Evolutionary conservation across 306 rosid genomes (phyloP).

Genomic region (Crataegus laevigata): DNA sequence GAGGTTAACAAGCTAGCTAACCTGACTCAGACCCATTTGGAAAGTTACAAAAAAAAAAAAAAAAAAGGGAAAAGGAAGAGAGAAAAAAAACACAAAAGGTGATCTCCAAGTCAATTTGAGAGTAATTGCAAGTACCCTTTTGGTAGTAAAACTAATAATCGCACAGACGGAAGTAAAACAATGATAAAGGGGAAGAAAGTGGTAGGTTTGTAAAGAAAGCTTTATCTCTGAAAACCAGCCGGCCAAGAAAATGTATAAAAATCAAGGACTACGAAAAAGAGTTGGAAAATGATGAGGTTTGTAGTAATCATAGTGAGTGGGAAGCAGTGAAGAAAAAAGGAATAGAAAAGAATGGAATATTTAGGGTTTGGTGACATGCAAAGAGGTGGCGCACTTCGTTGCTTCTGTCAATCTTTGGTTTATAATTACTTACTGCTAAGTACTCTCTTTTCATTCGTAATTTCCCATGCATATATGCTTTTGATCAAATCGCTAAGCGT

Average conservation of each 20-base stretch:
- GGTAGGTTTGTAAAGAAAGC: slow-evolving; percentile 17
- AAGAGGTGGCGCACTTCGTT: background rate
- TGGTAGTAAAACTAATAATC: slow-evolving; percentile 28
- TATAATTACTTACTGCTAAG: background rate
- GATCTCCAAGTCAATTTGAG: slow-evolving; percentile 32
- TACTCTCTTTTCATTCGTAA: slow-evolving; percentile 20
- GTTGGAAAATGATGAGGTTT: slow-evolving; percentile 48
- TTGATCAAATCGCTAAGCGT: slow-evolving; percentile 53
- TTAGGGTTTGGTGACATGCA: slow-evolving; percentile 60
- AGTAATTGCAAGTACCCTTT: slow-evolving; percentile 38
- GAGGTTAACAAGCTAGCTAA: background rate
- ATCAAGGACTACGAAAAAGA: slow-evolving; percentile 1
- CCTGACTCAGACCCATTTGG: background rate
- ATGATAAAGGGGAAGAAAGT: slow-evolving; percentile 26
- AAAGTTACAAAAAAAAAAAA: background rate
- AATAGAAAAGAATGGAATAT: slow-evolving; percentile 48
- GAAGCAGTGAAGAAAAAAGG: slow-evolving; percentile 30
- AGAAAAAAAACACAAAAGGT: slow-evolving; percentile 9
- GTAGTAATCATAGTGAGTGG: slow-evolving; percentile 49
- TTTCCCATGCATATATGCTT: slow-evolving; percentile 28
- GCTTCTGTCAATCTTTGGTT: slow-evolving; percentile 1
- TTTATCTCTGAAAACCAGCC: slow-evolving; percentile 21
- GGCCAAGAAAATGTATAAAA: slow-evolving; percentile 9
- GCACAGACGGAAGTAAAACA: slow-evolving; percentile 12
- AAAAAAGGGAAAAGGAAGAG: background rate